Percentiles rank a stretch among this genome's conserved stretches.
phyloP scores from a whole-genome alignment of 306 rosid genomes.

The Pterocarpus macrocarpus region DNA sequence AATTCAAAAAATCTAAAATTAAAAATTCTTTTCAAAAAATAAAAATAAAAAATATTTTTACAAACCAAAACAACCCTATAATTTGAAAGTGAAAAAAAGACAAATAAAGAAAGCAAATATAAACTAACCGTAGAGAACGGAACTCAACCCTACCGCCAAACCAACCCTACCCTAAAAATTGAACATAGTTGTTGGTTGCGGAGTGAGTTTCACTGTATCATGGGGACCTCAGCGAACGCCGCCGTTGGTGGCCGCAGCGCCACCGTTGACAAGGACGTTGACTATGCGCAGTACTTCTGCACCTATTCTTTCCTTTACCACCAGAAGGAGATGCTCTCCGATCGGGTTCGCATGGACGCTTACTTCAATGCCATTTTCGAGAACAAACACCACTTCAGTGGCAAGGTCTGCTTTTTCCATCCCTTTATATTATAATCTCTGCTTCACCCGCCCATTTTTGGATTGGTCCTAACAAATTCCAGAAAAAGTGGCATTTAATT shows the following conservation, averaged over 20 bases:
- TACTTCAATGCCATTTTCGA: slow-evolving; percentile 80
- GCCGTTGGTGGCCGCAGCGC: slow-evolving; percentile 48
- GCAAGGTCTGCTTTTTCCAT: slow-evolving; percentile 62
- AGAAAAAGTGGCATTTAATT: background rate
- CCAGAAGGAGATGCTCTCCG: slow-evolving; percentile 99
- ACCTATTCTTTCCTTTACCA: slow-evolving; percentile 92
- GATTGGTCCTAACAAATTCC: background rate
- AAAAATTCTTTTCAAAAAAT: no score
- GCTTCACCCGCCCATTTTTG: background rate
- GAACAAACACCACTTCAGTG: slow-evolving; percentile 86
- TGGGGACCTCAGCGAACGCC: slow-evolving; percentile 79
- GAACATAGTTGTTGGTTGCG: background rate
- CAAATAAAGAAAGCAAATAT: background rate
- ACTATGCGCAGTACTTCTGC: slow-evolving; percentile 91
- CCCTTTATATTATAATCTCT: background rate
- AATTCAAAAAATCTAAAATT: no score
- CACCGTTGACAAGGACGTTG: slow-evolving; percentile 79
- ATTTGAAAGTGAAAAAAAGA: no score
- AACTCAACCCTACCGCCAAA: slow-evolving; percentile 47
- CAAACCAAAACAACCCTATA: no score
- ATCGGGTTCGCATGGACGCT: slow-evolving; percentile 99
- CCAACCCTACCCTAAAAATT: slow-evolving; percentile 57
- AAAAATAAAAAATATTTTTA: no score
- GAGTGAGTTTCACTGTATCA: slow-evolving; percentile 13
- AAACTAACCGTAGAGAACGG: background rate